phyloP scores from a whole-genome alignment of 306 rosid species.

The Dryas alaskensis region DNA sequence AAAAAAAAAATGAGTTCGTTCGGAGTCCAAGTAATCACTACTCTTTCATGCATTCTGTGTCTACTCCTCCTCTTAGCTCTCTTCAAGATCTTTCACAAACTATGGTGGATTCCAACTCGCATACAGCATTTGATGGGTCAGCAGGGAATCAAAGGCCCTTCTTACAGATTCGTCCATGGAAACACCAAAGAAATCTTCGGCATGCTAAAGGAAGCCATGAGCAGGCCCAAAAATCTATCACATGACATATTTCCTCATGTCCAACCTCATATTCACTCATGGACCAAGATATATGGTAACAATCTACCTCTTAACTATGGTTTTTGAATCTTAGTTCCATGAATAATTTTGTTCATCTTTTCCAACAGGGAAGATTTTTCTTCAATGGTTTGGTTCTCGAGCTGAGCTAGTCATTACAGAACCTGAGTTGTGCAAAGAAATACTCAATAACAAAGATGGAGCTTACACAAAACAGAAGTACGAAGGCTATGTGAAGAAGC shows the following conservation, averaged over 20 bases:
- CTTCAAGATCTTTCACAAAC: not conserved
- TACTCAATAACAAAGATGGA: constrained; percentile 13
- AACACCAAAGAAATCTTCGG: constrained; percentile 18
- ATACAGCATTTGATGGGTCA: constrained; percentile 14
- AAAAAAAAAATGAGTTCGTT: not conserved
- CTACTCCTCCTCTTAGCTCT: not conserved
- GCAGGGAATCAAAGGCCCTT: constrained; percentile 29
- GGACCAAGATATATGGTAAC: constrained; percentile 17
- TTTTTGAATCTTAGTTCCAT: not conserved
- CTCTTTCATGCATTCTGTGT: not conserved
- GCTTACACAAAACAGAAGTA: constrained; percentile 19
- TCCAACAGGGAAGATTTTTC: constrained; percentile 28
- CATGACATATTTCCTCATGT: constrained; percentile 17
- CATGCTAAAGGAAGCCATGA: constrained; percentile 15
- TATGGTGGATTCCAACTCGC: constrained; percentile 32
- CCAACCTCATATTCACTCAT: constrained; percentile 24
- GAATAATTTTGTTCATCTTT: not conserved
- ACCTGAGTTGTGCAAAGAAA: constrained; percentile 34
- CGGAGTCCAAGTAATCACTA: not conserved
- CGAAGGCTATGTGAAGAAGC: not conserved
- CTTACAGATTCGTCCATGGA: constrained; percentile 21
- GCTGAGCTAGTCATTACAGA: constrained; percentile 30
- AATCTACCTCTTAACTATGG: not conserved
- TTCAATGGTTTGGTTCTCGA: constrained; percentile 34
- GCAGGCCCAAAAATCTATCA: constrained; percentile 14